Conservation (phyloP, 2,329 filamentous ascomycete species). For the Parasarocladium wereldwijsianum region DNA sequence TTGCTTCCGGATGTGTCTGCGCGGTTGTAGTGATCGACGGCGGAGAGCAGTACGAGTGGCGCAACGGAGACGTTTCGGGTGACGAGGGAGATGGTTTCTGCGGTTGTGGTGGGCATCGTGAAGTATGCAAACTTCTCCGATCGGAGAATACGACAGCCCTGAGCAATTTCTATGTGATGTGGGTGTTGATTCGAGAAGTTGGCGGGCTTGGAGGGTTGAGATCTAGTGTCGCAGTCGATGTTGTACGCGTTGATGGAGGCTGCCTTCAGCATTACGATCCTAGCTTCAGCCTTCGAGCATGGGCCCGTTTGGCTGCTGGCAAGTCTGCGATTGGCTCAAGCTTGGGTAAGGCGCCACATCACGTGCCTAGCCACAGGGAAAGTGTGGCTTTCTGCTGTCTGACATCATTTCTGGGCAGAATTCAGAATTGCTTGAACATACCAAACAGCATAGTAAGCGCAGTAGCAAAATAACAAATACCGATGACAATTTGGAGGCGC, state of each 20-base stretch:
- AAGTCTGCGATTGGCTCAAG: no score
- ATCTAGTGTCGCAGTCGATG: not conserved
- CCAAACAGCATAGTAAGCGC: not conserved
- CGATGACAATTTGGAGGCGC: no score
- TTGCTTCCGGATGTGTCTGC: conserved; percentile 45
- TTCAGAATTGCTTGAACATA: conserved; percentile 6
- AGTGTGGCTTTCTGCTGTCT: not conserved
- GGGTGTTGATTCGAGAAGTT: no score
- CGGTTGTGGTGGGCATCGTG: conserved; percentile 89
- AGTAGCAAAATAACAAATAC: not conserved
- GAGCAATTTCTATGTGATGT: no score
- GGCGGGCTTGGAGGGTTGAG: conserved; percentile 4
- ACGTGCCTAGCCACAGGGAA: conserved; percentile 3
- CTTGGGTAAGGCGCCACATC: conserved; percentile 4
- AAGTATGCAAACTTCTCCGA: conserved; percentile 6
- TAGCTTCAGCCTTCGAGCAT: conserved; percentile 1
- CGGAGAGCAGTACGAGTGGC: conserved; percentile 91
- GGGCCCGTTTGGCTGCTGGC: no score
- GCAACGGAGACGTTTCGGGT: conserved; percentile 92
- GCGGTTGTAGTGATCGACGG: conserved; percentile 95
- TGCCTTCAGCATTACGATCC: conserved; percentile 2
- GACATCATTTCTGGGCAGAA: conserved; percentile 5
- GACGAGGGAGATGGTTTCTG: conserved; percentile 90
- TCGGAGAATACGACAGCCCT: no score
- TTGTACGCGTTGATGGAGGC: conserved; percentile 5